Evolutionary conservation across 805 yeast genomes (phyloP), one percentile per base, ranked within the genome.

Genomic region (Cyberlindnera meyerae): DNA sequence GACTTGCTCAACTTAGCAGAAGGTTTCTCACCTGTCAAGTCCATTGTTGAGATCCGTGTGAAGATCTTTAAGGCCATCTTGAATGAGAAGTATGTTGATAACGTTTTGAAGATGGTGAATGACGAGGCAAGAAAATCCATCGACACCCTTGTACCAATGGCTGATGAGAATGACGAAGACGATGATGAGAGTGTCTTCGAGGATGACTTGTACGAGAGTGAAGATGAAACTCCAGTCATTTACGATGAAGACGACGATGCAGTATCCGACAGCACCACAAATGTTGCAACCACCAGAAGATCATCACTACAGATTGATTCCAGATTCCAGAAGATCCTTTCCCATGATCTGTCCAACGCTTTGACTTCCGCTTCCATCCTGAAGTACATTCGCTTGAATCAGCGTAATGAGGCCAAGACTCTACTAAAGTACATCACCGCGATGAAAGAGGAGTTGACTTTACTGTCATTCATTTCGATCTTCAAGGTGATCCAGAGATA

Each of bases 31-130:
- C 54, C 55, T 24, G 47, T 46, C 9, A 45, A 46, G 39, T 52
- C 58, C 11, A 47, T 58, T 16, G 31, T 52, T 31, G 51, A 52
- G 29, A 47, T 57, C 6, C 50, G 58, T 42, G 45, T 50, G 24
- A 49, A 51, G 37, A 27, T 57, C 25, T 55, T 58, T 43, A 52
- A 50, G 33, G 49, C 61, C 2, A 34, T 57, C 24, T 43, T 58
- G 24, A 54, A 55, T 34, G 56, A 51, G 27, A 52, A 52, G 36
- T 50, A 52, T 16, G 42, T 54, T 21, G 51, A 49, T 29, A 6
- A 36, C 4, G 50, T 45, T 8, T 34, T 54, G 27, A 33, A 32
- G 18, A 13, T 49, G 7, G 37, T 54, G 11, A 41, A 38, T 26
- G 40, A 46, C 14, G 42, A 40, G 31, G 39, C 47, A 33, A 11